Percentiles rank a stretch among this genome's conserved stretches.
These are phyloP conservation scores for Nannochloropsis salina DNA, from an alignment of 108 stramenopile species.

Conservation along the genomic window DNA sequence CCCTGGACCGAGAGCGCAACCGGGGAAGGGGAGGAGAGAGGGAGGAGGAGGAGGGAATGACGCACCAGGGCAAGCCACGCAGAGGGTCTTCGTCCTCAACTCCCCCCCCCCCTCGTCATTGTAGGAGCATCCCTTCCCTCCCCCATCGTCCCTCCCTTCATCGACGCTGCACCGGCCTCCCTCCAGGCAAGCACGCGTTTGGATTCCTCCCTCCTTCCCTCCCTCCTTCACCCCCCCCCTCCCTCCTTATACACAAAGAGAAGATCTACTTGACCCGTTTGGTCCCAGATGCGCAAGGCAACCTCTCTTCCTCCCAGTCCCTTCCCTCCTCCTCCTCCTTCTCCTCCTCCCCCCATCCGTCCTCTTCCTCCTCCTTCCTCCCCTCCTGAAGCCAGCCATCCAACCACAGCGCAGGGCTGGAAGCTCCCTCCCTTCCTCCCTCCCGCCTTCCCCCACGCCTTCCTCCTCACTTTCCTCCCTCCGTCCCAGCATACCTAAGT, in stretches of 20 bases:
- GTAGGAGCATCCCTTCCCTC: not conserved
- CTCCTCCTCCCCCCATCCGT: no score
- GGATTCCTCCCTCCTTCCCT: not conserved
- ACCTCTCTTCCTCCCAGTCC: no score
- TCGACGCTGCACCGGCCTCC: not conserved
- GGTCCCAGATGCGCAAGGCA: not conserved
- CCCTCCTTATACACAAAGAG: no score
- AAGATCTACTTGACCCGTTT: not conserved
- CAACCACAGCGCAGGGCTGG: not conserved
- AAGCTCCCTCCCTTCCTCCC: not conserved
- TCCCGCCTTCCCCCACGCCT: not conserved
- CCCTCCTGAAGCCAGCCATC: not conserved
- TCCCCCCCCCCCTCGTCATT: not conserved
- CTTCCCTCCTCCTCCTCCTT: not conserved
- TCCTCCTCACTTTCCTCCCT: conserved; percentile 3
- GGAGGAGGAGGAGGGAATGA: not conserved
- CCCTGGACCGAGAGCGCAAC: not conserved
- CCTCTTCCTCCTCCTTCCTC: not conserved
- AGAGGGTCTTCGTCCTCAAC: not conserved
- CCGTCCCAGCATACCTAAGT: not conserved
- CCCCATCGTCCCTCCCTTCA: not conserved
- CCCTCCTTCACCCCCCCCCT: not conserved
- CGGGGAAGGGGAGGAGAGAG: not conserved
- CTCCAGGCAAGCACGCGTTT: no score
- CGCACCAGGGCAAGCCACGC: not conserved